Percentiles rank a stretch among this genome's conserved stretches.
phyloP scores from a whole-genome alignment of 2,329 filamentous ascomycete species.

The Epichloe typhina region DNA sequence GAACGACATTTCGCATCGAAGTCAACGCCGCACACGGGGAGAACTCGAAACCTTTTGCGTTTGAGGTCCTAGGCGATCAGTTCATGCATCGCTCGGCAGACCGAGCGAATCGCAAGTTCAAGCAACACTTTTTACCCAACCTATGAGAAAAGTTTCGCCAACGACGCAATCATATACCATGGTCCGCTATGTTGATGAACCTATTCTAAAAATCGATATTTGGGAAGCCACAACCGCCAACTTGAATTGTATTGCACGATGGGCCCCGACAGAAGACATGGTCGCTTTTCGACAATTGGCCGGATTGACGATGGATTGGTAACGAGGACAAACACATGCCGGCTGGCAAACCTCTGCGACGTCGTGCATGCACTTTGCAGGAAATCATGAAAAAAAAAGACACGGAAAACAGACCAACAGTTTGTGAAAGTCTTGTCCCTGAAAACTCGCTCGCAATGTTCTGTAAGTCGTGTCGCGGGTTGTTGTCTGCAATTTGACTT shows the following conservation, averaged over 20 bases:
- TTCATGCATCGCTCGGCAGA: conserved; percentile 75
- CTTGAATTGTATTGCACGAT: neutral
- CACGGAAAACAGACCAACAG: neutral
- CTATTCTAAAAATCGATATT: neutral
- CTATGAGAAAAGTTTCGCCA: neutral
- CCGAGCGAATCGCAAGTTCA: conserved; percentile 83
- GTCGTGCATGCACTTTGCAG: neutral
- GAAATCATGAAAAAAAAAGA: neutral
- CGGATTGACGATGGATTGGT: neutral
- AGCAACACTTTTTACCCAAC: conserved; percentile 54
- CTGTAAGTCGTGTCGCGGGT: neutral
- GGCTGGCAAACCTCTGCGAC: neutral
- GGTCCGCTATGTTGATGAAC: too few species aligned
- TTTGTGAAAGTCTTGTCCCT: neutral
- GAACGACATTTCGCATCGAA: conserved; percentile 69
- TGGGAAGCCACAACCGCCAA: neutral
- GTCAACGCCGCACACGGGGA: conserved; percentile 33
- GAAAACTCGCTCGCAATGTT: neutral
- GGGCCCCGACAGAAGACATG: neutral
- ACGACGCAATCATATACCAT: neutral
- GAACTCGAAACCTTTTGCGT: conserved; percentile 38
- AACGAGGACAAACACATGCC: neutral
- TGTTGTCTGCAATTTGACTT: neutral
- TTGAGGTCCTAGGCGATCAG: conserved; percentile 80
- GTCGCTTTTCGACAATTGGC: neutral